A percentile compares a stretch with the other conserved stretches of the same genome.
These are phyloP conservation scores for Cutaneotrichosporon sp. DNA, from an alignment of 1,284 basidiomycete genomes.

Conservation along the genomic window DNA sequence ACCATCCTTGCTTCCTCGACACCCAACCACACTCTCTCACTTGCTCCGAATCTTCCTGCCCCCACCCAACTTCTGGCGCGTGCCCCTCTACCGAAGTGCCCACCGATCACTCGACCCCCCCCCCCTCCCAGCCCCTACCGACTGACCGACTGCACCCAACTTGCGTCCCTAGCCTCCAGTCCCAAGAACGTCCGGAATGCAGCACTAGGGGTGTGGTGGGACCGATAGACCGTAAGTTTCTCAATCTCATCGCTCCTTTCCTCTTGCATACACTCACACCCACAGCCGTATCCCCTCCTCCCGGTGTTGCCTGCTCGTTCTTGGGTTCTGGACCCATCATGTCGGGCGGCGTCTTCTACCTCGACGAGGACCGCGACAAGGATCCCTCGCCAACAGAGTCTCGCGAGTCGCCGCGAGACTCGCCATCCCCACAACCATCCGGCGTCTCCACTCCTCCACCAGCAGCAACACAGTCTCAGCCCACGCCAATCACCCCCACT, in stretches of 20 bases:
- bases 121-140: neutral
- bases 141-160: neutral
- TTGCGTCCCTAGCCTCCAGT: neutral
- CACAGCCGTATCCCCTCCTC: neutral
- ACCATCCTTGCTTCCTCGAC: too few species aligned
- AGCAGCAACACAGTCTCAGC: constrained; percentile 8
- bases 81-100: too few species aligned
- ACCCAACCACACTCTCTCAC: too few species aligned
- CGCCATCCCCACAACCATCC: constrained; percentile 19
- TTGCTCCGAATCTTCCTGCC: too few species aligned
- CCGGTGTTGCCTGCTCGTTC: neutral
- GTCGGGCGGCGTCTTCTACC: constrained; percentile 34
- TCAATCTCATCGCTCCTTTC: too few species aligned
- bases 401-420: constrained; percentile 11
- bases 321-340: constrained; percentile 1
- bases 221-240: neutral
- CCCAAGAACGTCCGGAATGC: neutral
- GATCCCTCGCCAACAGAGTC: constrained; percentile 23
- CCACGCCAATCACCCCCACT: constrained; percentile 9
- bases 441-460: constrained; percentile 2
- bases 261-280: neutral
- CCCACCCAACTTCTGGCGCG: too few species aligned
- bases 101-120: neutral
- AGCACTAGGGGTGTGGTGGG: constrained; percentile 4
- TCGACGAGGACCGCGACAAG: constrained; percentile 46